These are phyloP conservation scores for Scleromitrula shiraiana DNA, from an alignment of 2,329 filamentous ascomycete species.

Conservation along the genomic window DNA sequence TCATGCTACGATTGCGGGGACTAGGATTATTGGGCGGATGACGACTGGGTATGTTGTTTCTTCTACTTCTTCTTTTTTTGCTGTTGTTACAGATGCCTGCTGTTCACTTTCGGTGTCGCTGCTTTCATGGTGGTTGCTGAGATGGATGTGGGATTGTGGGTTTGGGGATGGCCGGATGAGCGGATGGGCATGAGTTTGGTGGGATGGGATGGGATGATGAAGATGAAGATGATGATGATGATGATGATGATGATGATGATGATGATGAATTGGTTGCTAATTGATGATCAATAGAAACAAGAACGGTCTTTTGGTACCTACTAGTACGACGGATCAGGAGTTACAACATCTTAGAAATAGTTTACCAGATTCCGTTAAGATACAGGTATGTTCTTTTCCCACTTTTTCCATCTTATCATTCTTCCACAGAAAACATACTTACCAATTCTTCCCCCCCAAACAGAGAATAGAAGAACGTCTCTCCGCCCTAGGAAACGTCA, in stretches of 20 bases:
- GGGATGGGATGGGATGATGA: neutral
- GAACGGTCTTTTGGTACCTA: constrained; percentile 92
- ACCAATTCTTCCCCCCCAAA: too few relatives aligned
- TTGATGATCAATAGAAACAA: constrained; percentile 57
- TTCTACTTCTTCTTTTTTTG: neutral
- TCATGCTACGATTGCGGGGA: constrained; percentile 93
- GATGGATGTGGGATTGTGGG: neutral
- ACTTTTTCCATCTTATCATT: neutral
- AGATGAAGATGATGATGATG: neutral
- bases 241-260: neutral
- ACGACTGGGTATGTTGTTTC: constrained; percentile 65
- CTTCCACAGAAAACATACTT: too few relatives aligned
- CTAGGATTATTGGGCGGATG: constrained; percentile 88
- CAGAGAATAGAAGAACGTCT: constrained; percentile 93
- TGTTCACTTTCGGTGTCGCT: too few relatives aligned
- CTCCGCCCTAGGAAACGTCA: constrained; percentile 92
- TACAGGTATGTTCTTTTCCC: constrained; percentile 40
- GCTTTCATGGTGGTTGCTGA: too few relatives aligned
- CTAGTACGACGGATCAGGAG: constrained; percentile 94
- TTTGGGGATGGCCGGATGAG: neutral
- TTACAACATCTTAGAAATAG: constrained; percentile 94
- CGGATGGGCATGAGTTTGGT: neutral
- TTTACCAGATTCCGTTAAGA: constrained; percentile 83
- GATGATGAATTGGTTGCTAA: constrained; percentile 12
- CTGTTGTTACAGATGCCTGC: too few relatives aligned